These are phyloP conservation scores for Neurospora tetraspora DNA, from an alignment of 495 filamentous ascomycete species.

Conservation along the genomic window DNA sequence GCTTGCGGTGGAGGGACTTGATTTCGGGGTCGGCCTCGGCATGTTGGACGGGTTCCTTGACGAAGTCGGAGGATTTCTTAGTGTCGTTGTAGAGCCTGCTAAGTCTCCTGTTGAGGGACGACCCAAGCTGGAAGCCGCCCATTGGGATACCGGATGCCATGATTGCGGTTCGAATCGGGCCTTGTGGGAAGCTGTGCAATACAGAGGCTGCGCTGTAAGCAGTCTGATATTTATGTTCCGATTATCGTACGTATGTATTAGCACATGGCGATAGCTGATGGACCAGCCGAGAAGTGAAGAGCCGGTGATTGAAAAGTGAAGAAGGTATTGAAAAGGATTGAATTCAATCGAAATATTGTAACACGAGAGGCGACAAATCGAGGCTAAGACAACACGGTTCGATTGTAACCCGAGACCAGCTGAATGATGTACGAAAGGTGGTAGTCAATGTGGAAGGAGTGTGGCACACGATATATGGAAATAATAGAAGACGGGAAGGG, in stretches of 20 bases:
- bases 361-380: neutral
- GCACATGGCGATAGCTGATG: neutral
- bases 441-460: neutral
- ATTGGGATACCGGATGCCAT: slow-evolving; percentile 41
- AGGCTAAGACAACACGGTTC: neutral
- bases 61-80: slow-evolving; percentile 77
- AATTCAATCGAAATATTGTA: neutral
- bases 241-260: neutral
- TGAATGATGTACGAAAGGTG: neutral
- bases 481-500: neutral
- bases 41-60: slow-evolving; percentile 58
- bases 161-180: neutral
- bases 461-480: neutral
- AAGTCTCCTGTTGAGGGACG: slow-evolving; percentile 56
- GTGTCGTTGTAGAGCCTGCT: slow-evolving; percentile 89
- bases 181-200: neutral
- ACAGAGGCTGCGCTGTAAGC: neutral
- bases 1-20: slow-evolving; percentile 44
- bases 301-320: neutral
- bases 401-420: neutral
- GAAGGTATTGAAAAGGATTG: neutral
- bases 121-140: slow-evolving; percentile 31
- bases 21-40: slow-evolving; percentile 45
- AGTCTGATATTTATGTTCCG: neutral
- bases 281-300: neutral